These are phyloP conservation scores for Alternaria gaisen DNA, from an alignment of 2,329 filamentous ascomycete genomes.

Conservation along the genomic window DNA sequence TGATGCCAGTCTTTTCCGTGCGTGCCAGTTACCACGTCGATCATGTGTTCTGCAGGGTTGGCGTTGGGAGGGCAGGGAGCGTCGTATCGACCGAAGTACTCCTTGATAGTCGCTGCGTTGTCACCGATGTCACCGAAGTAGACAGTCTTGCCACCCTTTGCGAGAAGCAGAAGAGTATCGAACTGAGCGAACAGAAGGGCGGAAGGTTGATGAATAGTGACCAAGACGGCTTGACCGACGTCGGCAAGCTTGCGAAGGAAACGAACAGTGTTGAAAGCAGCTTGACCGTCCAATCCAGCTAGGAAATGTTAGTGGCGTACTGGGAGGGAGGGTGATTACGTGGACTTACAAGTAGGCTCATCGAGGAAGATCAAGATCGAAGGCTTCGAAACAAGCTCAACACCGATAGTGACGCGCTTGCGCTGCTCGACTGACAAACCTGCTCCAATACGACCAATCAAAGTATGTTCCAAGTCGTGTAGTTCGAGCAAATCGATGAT, in stretches of 20 bases:
- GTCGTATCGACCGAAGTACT: conserved; percentile 58
- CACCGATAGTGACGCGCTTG: conserved; percentile 68
- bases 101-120: conserved; percentile 71
- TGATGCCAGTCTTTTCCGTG: conserved; percentile 54
- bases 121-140: conserved; percentile 83
- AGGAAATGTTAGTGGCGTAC: background rate
- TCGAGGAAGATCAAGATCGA: conserved; percentile 74
- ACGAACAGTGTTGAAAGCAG: conserved; percentile 75
- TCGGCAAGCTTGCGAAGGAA: conserved; percentile 75
- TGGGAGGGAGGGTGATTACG: accelerated
- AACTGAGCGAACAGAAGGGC: conserved; percentile 84
- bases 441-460: conserved; percentile 36
- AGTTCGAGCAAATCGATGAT: conserved; percentile 40
- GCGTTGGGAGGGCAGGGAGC: conserved; percentile 62
- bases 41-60: conserved; percentile 76
- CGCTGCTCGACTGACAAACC: conserved; percentile 62
- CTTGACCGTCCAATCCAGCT: conserved; percentile 72
- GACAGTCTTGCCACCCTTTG: conserved; percentile 78
- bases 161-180: conserved; percentile 77
- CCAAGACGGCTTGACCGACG: conserved; percentile 84
- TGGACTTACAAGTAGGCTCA: conserved; percentile 69
- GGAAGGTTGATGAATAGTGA: conserved; percentile 87
- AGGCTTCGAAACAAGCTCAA: conserved; percentile 68
- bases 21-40: conserved; percentile 69
- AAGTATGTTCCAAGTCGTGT: conserved; percentile 35